Conservation (phyloP, 2,329 filamentous ascomycete genomes). For the Talaromyces sp. region DNA sequence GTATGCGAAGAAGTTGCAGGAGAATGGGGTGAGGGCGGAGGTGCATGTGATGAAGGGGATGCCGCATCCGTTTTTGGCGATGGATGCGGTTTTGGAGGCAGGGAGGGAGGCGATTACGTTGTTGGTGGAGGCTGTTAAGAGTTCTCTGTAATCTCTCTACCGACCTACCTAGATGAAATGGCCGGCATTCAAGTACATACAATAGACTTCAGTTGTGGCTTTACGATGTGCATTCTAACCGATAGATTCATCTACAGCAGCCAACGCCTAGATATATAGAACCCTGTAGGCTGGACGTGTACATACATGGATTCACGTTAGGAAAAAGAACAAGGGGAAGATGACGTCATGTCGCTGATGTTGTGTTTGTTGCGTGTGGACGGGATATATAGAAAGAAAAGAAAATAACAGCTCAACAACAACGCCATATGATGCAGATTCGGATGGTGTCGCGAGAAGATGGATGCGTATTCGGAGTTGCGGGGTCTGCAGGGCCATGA, state of each 20-base stretch:
- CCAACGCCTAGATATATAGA: constrained; percentile 12
- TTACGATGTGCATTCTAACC: background rate
- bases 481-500: background rate
- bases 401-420: constrained; percentile 5
- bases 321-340: background rate
- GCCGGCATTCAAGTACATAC: background rate
- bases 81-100: constrained; percentile 55
- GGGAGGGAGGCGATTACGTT: constrained; percentile 51
- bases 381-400: background rate
- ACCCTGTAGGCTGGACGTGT: constrained; percentile 3
- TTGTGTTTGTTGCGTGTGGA: background rate
- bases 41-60: constrained; percentile 53
- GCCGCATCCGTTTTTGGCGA: constrained; percentile 58
- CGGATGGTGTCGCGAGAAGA: background rate
- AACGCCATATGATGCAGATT: constrained; percentile 18
- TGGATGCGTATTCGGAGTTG: constrained; percentile 1
- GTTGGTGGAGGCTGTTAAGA: constrained; percentile 37
- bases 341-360: background rate
- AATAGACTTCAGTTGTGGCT: background rate
- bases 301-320: constrained; percentile 5
- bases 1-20: constrained; percentile 49
- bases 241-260: constrained; percentile 11
- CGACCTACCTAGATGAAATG: background rate
- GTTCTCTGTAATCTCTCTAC: background rate
- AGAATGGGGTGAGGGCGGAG: constrained; percentile 48